phyloP scores from a whole-genome alignment of 169 alveolate species.

The Cryptosporidium ryanae region DNA sequence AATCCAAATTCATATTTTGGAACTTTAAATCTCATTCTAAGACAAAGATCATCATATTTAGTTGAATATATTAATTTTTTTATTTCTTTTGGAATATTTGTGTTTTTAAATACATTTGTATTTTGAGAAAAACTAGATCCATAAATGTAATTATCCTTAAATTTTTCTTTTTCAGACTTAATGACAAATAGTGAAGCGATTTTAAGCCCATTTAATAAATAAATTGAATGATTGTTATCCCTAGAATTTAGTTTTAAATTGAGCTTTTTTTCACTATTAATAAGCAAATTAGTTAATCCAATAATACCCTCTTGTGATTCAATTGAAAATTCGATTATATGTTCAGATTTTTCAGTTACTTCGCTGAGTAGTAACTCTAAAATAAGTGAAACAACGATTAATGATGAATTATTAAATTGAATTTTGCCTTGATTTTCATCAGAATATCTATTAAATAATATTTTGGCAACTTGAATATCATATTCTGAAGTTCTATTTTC shows the following conservation, averaged over 20 bases:
- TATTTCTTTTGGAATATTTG: constrained; percentile 13
- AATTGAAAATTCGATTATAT: constrained; percentile 1
- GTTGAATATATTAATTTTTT: background rate
- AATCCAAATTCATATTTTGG: constrained; percentile 14
- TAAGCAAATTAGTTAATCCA: constrained; percentile 5
- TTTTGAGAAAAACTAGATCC: background rate
- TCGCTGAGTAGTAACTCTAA: constrained; percentile 9
- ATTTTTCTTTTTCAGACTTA: background rate
- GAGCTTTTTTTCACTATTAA: constrained; percentile 2
- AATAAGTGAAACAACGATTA: constrained; percentile 38
- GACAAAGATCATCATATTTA: background rate
- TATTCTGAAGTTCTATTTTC: background rate
- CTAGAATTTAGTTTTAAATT: background rate
- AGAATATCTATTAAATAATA: constrained; percentile 13
- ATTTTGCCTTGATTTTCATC: background rate
- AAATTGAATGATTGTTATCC: background rate
- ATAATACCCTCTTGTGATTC: constrained; percentile 44
- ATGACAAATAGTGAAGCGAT: constrained; percentile 2
- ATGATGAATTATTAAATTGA: background rate
- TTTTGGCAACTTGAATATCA: constrained; percentile 20
- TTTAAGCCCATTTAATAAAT: constrained; percentile 46
- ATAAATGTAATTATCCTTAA: constrained; percentile 4
- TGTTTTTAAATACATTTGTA: background rate
- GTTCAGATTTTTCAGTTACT: constrained; percentile 6
- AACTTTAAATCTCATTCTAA: constrained; percentile 4